Evolutionary conservation across 2,329 filamentous ascomycete species (phyloP).

Genomic region (Aspergillus felis): DNA sequence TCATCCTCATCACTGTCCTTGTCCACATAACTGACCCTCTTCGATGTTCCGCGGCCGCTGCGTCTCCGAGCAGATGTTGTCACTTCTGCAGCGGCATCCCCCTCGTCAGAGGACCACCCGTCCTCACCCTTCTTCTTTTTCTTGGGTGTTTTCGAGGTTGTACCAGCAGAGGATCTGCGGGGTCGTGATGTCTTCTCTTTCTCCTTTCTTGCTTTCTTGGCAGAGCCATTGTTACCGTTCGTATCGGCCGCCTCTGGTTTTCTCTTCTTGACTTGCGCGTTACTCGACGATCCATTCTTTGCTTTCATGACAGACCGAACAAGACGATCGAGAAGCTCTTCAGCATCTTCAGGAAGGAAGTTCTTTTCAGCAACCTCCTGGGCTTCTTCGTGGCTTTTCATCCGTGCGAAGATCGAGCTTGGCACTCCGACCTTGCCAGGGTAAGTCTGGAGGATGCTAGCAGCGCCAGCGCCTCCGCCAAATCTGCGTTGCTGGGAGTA

Average conservation of each 20-base stretch:
- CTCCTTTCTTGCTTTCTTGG: conserved; percentile 32
- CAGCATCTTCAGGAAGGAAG: conserved; percentile 72
- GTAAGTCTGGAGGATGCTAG: conserved; percentile 69
- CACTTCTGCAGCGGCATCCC: conserved; percentile 35
- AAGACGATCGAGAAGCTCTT: conserved; percentile 71
- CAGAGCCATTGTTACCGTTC: conserved; percentile 19
- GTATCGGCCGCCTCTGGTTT: conserved; percentile 35
- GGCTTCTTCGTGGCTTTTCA: conserved; percentile 73
- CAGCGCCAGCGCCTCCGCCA: conserved; percentile 34
- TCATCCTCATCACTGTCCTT: conserved; percentile 44
- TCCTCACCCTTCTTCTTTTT: conserved; percentile 38
- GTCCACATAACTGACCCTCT: conserved; percentile 42
- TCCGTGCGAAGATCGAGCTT: conserved; percentile 68
- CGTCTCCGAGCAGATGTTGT: conserved; percentile 34
- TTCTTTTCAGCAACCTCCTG: conserved; percentile 83
- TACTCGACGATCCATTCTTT: conserved; percentile 38
- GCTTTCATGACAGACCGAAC: conserved; percentile 67
- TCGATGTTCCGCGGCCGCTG: conserved; percentile 35
- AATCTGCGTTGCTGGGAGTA: conserved; percentile 65
- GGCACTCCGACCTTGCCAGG: conserved; percentile 78
- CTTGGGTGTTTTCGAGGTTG: conserved; percentile 30
- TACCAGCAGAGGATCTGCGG: conserved; percentile 33
- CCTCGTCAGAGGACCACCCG: conserved; percentile 38
- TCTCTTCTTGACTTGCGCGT: conserved; percentile 35
- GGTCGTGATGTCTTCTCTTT: conserved; percentile 25